Evolutionary conservation across 2,329 filamentous ascomycete genomes (phyloP).

Genomic region (Fusarium sulawesiense): DNA sequence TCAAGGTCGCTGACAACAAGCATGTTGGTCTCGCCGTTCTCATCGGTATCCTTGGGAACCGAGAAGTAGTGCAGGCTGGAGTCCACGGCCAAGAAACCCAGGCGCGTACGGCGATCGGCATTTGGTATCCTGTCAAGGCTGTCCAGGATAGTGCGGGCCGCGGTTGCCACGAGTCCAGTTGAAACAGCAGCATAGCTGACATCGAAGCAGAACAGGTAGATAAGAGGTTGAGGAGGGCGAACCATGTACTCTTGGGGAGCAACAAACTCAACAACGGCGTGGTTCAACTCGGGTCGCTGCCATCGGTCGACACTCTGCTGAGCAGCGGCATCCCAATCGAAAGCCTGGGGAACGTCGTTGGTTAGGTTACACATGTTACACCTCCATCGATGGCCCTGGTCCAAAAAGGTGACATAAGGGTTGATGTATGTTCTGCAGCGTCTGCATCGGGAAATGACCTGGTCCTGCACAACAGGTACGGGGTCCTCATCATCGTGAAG

Average conservation of each 20-base stretch:
- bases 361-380: constrained; percentile 99
- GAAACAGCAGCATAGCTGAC: constrained; percentile 92
- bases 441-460: constrained; percentile 95
- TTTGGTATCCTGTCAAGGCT: constrained; percentile 98
- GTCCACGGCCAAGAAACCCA: constrained; percentile 96
- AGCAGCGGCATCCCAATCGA: constrained; percentile 94
- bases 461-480: constrained; percentile 92
- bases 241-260: constrained; percentile 99
- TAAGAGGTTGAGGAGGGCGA: constrained; percentile 91
- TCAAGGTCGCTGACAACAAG: constrained; percentile 94
- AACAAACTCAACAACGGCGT: constrained; percentile 97
- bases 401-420: constrained; percentile 94
- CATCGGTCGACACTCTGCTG: constrained; percentile 94
- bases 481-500: constrained; percentile 93
- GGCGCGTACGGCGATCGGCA: constrained; percentile 88
- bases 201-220: constrained; percentile 95
- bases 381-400: constrained; percentile 96
- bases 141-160: constrained; percentile 91
- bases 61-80: constrained; percentile 96
- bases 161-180: constrained; percentile 90
- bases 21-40: constrained; percentile 88
- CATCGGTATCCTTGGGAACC: constrained; percentile 87
- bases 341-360: constrained; percentile 98
- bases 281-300: constrained; percentile 92
- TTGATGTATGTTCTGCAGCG: constrained; percentile 98